A percentile compares a stretch with the other conserved stretches of the same genome.
Conservation (phyloP, 2,329 filamentous ascomycete species). For the Coniochaeta ligniaria region DNA sequence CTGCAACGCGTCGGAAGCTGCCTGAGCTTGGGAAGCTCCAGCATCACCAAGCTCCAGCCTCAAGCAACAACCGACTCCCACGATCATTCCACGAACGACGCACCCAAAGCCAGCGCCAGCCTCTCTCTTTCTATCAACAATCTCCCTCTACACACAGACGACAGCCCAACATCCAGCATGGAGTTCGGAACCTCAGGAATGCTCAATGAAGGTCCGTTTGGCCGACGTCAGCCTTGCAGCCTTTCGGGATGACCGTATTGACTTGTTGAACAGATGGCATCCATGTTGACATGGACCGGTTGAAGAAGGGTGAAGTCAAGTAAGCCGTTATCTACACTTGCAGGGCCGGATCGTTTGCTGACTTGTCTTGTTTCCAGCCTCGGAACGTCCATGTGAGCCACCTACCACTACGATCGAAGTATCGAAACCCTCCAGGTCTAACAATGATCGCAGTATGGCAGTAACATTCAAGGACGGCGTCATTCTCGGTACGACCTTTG, state of each 20-base stretch:
- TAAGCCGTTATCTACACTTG: slow-evolving; percentile 37
- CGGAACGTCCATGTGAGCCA: slow-evolving; percentile 84
- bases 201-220: slow-evolving; percentile 52
- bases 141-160: not conserved
- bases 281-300: slow-evolving; percentile 95
- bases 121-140: not conserved
- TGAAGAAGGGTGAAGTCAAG: slow-evolving; percentile 99
- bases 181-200: slow-evolving; percentile 57
- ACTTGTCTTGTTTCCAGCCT: slow-evolving; percentile 50
- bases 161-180: slow-evolving; percentile 35
- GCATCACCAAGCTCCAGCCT: not conserved
- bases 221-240: not conserved
- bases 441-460: slow-evolving; percentile 68
- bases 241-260: slow-evolving; percentile 10
- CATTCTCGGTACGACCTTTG: slow-evolving; percentile 62
- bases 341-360: slow-evolving; percentile 18
- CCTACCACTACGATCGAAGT: slow-evolving; percentile 6
- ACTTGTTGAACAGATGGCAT: slow-evolving; percentile 71
- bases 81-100: not conserved
- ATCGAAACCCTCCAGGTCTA: slow-evolving; percentile 11
- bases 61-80: not conserved
- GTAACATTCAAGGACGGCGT: slow-evolving; percentile 99
- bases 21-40: slow-evolving; percentile 35
- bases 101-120: not conserved
- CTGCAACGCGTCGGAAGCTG: slow-evolving; percentile 36